Conservation (phyloP, 257 asterid species). For the Solanum piurae region DNA sequence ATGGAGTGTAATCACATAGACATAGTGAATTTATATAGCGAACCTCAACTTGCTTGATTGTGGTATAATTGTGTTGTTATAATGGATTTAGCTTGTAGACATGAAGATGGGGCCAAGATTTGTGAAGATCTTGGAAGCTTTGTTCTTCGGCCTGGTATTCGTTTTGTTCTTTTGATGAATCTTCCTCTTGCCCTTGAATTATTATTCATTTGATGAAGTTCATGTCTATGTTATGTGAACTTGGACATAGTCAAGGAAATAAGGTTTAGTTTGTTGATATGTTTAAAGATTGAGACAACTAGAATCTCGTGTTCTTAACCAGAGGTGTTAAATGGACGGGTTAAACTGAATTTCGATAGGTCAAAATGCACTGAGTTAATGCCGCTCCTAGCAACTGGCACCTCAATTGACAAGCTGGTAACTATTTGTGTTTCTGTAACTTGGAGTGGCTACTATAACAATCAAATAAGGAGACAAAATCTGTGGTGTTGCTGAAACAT, state of each 20-base stretch:
- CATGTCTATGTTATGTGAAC: not conserved
- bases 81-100: slow-evolving; percentile 18
- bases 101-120: slow-evolving; percentile 13
- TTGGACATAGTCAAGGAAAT: not conserved
- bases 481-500: not conserved
- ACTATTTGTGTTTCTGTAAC: not conserved
- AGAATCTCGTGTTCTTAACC: not conserved
- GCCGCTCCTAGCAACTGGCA: not conserved
- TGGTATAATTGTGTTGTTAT: not conserved
- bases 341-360: not conserved
- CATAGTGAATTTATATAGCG: not conserved
- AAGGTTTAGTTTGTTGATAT: not conserved
- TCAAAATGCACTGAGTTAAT: not conserved
- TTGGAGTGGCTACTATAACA: not conserved
- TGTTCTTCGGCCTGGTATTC: not conserved
- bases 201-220: not conserved
- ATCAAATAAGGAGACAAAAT: too few relatives aligned
- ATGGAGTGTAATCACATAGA: not conserved
- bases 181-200: not conserved
- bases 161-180: not conserved
- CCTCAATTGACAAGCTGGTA: not conserved
- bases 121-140: slow-evolving; percentile 3
- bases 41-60: not conserved
- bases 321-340: not conserved
- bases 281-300: not conserved